phyloP scores from a whole-genome alignment of 495 filamentous ascomycete genomes.

The Paragyromitra xinjiangensis region DNA sequence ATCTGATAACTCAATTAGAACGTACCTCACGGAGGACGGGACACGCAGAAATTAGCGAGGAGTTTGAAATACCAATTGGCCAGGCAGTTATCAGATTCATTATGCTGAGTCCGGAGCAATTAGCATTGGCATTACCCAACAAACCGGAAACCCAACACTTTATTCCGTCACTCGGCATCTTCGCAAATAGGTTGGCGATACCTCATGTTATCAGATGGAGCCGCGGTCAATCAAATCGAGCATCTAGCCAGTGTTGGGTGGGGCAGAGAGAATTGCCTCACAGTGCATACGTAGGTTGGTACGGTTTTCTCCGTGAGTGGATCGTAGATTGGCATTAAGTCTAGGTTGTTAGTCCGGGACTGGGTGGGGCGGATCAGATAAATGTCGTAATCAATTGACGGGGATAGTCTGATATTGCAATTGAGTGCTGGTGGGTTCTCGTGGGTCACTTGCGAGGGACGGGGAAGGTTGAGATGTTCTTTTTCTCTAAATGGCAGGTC shows the following conservation, averaged over 20 bases:
- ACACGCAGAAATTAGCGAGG: neutral
- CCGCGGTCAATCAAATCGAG: conserved; percentile 5
- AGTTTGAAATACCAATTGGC: neutral
- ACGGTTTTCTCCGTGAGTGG: neutral
- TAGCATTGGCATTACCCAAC: conserved; percentile 16
- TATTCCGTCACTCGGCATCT: conserved; percentile 12
- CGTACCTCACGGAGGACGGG: neutral
- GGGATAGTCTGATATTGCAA: neutral
- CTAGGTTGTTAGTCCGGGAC: neutral
- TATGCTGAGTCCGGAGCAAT: neutral
- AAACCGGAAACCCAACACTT: neutral
- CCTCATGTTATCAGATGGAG: conserved; percentile 12
- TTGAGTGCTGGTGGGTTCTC: neutral
- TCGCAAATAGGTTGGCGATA: neutral
- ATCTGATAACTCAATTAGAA: conserved; percentile 40
- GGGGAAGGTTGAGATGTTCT: neutral
- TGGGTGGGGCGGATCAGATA: conserved; percentile 8
- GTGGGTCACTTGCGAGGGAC: neutral
- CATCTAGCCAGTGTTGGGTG: neutral
- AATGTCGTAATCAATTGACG: neutral
- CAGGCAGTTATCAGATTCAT: conserved; percentile 27
- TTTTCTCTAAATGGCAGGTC: neutral
- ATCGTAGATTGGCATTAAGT: neutral
- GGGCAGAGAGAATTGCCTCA: neutral
- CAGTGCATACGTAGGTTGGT: neutral